Evolutionary conservation across 176 grass and related monocot genomes (phyloP), one percentile per base, ranked within the genome.

Genomic region (Urochloa ruziziensis): DNA sequence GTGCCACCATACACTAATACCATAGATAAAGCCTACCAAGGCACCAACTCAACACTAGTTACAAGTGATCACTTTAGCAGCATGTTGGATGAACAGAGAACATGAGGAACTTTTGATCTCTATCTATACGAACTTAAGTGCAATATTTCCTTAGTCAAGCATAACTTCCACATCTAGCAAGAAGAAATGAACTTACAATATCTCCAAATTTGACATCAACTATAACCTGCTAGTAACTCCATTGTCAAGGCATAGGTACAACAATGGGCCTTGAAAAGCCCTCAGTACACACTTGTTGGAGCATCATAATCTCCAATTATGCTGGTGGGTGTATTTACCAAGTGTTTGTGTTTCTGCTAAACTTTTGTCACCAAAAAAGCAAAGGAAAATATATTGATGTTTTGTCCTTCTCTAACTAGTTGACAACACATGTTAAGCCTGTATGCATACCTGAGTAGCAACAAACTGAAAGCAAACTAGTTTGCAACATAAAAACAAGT

Each of bases 401-500:
- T 64, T 27, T 6, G 54, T 29, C 10, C 29, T 40, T 68, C 75
- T 65, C 81, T 48, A 69, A 10, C 58, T 61, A 47, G 42, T 14
- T 34, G 4, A 67, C 59, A 9, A 27, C 29, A n/a, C 10, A 27
- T 29, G 21, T 59, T 65, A 73, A 59, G 36, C 35, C 30, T 79
- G 69, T 54, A 65, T 14, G 15, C 48, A 40, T 4, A 72, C 34
- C 69, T 44, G 16, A 73, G 14, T 28, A 52, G 42, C 40, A 53
- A 37, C 53, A 85, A 77, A 67, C 19, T 43, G 46, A 37, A 67
- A 39, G 61, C 29, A 48, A 40, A 60, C 15, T 85, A 66, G 46
- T 25, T 0, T 66, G 34, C n/a, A 86, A 65, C n/a, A 56, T 57
- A 25, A 66, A 72, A 54, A 56, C 21, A 49, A 46, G 47, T 52